phyloP scores from a whole-genome alignment of 108 stramenopile genomes.

The Asterionellopsis glacialis region DNA sequence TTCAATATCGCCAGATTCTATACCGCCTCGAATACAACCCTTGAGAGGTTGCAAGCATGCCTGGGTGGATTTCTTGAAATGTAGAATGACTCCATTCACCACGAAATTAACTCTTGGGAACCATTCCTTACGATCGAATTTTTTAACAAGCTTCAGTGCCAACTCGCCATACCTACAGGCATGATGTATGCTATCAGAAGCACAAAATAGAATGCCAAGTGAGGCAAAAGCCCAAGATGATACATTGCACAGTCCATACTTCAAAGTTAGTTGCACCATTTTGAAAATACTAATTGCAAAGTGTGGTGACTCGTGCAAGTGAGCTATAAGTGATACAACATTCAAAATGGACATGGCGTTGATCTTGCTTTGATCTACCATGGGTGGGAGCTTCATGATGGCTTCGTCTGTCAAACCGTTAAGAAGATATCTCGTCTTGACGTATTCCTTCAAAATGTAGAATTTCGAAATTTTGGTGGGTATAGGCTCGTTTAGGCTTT shows the following conservation, averaged over 20 bases:
- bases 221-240: conserved; percentile 35
- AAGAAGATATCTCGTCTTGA: conserved; percentile 16
- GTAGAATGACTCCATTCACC: conserved; percentile 17
- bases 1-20: conserved; percentile 26
- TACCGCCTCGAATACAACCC: conserved; percentile 1
- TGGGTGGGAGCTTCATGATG: conserved; percentile 20
- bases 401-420: conserved; percentile 22
- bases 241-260: conserved; percentile 26
- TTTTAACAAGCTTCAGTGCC: conserved; percentile 25
- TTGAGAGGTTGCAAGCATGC: not conserved
- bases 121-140: conserved; percentile 21
- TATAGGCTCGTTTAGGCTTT: conserved; percentile 21
- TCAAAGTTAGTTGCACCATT: conserved; percentile 39
- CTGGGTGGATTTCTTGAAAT: not conserved
- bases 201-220: conserved; percentile 37
- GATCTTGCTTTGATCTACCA: conserved; percentile 12
- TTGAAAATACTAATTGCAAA: conserved; percentile 18
- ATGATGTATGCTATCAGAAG: too few relatives aligned
- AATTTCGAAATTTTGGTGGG: conserved; percentile 1
- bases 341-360: conserved; percentile 33
- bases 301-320: conserved; percentile 14
- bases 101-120: conserved; percentile 20
- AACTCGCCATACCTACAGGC: conserved; percentile 18
- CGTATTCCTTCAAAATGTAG: not conserved
- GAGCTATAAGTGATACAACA: conserved; percentile 15